phyloP scores from a whole-genome alignment of 495 filamentous ascomycete genomes.

The Lasiosphaeria miniovina region DNA sequence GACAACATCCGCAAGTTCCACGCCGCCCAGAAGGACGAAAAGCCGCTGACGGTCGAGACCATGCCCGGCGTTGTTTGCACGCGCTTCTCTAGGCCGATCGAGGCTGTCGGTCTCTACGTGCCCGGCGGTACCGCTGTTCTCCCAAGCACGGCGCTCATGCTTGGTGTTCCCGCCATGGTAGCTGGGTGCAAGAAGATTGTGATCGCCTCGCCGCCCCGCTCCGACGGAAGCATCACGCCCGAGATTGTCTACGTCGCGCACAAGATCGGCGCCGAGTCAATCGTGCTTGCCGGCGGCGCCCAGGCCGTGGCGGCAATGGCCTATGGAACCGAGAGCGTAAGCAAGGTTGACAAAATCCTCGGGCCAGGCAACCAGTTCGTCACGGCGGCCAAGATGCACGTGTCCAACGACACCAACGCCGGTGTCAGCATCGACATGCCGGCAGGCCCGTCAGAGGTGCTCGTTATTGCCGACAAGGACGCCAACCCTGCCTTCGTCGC shows the following conservation, averaged over 20 bases:
- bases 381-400: slow-evolving; percentile 96
- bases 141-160: slow-evolving; percentile 94
- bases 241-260: slow-evolving; percentile 98
- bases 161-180: slow-evolving; percentile 95
- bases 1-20: slow-evolving; percentile 95
- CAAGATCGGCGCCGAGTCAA: slow-evolving; percentile 91
- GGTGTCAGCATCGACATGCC: slow-evolving; percentile 98
- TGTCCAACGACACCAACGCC: slow-evolving; percentile 92
- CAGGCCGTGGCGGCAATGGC: slow-evolving; percentile 93
- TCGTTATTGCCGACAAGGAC: slow-evolving; percentile 88
- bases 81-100: slow-evolving; percentile 88
- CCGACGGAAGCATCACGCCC: slow-evolving; percentile 86
- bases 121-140: slow-evolving; percentile 95
- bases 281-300: slow-evolving; percentile 91
- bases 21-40: slow-evolving; percentile 77
- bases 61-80: slow-evolving; percentile 97
- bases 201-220: slow-evolving; percentile 83
- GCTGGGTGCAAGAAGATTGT: slow-evolving; percentile 97
- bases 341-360: slow-evolving; percentile 97
- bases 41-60: slow-evolving; percentile 80
- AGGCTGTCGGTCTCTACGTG: slow-evolving; percentile 90
- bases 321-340: slow-evolving; percentile 78
- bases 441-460: slow-evolving; percentile 91
- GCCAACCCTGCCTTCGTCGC: slow-evolving; percentile 95
- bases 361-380: slow-evolving; percentile 98